phyloP scores from a whole-genome alignment of 768 basidiomycete species.

The Agrocybe chaxingu region DNA sequence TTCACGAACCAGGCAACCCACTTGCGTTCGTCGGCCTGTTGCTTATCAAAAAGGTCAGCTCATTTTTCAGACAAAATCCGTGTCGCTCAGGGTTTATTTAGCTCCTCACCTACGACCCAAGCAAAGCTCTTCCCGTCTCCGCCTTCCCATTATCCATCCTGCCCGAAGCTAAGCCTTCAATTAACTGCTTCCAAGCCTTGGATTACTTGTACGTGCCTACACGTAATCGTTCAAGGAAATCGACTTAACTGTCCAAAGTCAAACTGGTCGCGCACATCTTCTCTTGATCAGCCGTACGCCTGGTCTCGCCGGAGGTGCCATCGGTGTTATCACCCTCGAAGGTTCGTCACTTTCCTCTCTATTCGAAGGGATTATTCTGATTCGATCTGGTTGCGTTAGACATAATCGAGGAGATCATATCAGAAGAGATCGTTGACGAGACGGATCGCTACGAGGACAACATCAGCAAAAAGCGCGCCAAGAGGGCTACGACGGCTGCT shows the following conservation, averaged over 20 bases:
- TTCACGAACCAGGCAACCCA: constrained; percentile 71
- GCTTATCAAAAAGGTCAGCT: constrained; percentile 71
- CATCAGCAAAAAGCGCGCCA: constrained; percentile 71
- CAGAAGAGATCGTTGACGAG: constrained; percentile 95
- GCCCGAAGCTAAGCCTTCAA: constrained; percentile 84
- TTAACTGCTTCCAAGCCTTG: constrained; percentile 92
- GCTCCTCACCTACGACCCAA: constrained; percentile 88
- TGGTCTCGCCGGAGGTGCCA: constrained; percentile 76
- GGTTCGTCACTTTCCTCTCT: constrained; percentile 33
- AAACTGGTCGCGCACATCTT: constrained; percentile 93
- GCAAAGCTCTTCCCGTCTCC: constrained; percentile 70
- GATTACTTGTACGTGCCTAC: constrained; percentile 75
- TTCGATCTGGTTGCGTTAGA: constrained; percentile 34
- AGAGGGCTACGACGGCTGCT: constrained; percentile 64
- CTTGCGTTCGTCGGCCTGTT: constrained; percentile 77
- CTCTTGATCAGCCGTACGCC: constrained; percentile 83
- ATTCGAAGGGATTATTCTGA: background rate
- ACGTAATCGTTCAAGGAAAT: too few relatives aligned
- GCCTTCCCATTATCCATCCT: constrained; percentile 77
- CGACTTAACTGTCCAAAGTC: constrained; percentile 23
- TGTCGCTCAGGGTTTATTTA: constrained; percentile 22
- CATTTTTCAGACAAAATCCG: background rate
- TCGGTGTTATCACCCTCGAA: constrained; percentile 91
- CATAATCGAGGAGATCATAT: constrained; percentile 91
- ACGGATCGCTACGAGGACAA: constrained; percentile 91